phyloP scores from a whole-genome alignment of 345 rosid genomes.

The Mangifera indica region DNA sequence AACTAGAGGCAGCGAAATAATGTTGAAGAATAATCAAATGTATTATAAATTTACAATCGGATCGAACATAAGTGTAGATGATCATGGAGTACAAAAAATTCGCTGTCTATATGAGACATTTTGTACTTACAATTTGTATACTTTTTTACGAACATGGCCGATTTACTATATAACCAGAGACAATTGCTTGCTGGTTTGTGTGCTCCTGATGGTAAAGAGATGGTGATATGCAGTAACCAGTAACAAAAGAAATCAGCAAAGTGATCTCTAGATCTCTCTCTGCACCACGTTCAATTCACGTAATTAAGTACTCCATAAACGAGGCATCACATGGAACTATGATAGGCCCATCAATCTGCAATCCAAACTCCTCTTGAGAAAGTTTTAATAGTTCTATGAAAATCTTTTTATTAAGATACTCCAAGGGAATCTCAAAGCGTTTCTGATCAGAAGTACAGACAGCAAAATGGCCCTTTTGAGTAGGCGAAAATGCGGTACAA shows the following conservation, averaged over 20 bases:
- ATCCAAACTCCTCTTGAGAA: slow-evolving; percentile 21
- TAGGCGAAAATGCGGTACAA: neutral
- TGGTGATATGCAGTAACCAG: neutral
- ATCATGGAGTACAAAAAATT: no score
- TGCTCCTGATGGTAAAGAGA: neutral
- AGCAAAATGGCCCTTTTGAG: slow-evolving; percentile 5
- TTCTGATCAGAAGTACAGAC: neutral
- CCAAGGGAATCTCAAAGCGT: neutral
- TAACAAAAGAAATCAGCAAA: slow-evolving; percentile 4
- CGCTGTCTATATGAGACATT: neutral
- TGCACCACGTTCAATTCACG: neutral
- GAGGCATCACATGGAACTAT: slow-evolving; percentile 22
- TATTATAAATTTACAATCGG: neutral
- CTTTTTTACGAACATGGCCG: neutral
- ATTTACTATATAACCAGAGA: neutral
- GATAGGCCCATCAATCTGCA: slow-evolving; percentile 2
- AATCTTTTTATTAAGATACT: neutral
- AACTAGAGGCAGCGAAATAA: neutral
- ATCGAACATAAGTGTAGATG: neutral
- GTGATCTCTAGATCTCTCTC: slow-evolving; percentile 3
- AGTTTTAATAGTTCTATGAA: slow-evolving; percentile 14
- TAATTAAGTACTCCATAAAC: slow-evolving; percentile 16
- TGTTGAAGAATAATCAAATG: neutral
- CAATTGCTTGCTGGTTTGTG: neutral
- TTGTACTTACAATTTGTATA: neutral